Conservation (phyloP, 768 basidiomycete species). For the Hygrophorus pudorinus region DNA sequence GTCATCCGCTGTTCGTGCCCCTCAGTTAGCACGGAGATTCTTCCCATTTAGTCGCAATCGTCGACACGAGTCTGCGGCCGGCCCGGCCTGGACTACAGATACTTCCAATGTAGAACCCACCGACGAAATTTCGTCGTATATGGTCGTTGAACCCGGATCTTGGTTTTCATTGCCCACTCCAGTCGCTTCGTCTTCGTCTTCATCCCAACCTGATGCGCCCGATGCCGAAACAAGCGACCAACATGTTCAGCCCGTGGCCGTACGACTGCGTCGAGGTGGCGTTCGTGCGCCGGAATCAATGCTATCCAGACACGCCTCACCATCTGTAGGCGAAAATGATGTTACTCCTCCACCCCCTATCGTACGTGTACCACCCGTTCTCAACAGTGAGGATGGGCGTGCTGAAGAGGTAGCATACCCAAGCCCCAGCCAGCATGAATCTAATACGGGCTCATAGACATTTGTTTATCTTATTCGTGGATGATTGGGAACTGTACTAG, state of each 20-base stretch:
- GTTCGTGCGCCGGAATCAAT: conserved; percentile 55
- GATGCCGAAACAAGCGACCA: conserved; percentile 26
- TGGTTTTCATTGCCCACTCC: conserved; percentile 21
- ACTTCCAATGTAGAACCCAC: conserved; percentile 6
- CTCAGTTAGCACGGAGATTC: conserved; percentile 37
- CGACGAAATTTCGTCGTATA: conserved; percentile 11
- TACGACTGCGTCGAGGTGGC: conserved; percentile 59
- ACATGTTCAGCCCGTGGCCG: conserved; percentile 20
- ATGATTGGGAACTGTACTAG: too few relatives aligned
- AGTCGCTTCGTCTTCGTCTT: conserved; percentile 6
- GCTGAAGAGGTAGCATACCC: too few relatives aligned
- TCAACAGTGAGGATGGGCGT: too few relatives aligned
- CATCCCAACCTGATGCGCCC: conserved; percentile 7
- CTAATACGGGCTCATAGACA: too few relatives aligned
- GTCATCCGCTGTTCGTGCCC: conserved; percentile 5
- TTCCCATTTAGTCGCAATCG: conserved; percentile 42
- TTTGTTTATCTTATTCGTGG: too few relatives aligned
- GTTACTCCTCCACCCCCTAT: too few relatives aligned
- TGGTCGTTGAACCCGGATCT: conserved; percentile 12
- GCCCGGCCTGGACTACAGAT: conserved; percentile 15
- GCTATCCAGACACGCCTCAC: conserved; percentile 37
- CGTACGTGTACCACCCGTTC: too few relatives aligned
- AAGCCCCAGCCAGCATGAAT: too few relatives aligned
- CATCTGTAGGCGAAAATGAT: conserved; percentile 2
- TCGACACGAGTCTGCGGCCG: conserved; percentile 26